phyloP scores from a whole-genome alignment of 192 early-diverging fungal species.

The Obelidium mucronatum region DNA sequence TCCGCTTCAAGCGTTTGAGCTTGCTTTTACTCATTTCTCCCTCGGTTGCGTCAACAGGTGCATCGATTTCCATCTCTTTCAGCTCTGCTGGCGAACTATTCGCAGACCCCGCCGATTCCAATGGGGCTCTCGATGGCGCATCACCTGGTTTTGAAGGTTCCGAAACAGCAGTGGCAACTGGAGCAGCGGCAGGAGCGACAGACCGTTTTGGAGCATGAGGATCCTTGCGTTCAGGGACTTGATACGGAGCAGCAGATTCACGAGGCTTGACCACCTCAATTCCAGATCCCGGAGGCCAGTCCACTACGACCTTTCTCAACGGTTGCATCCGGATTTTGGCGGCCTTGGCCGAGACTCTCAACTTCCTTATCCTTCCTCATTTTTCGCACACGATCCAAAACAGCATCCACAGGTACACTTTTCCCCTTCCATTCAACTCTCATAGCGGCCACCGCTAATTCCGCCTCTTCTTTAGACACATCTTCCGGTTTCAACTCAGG shows the following conservation, averaged over 20 bases:
- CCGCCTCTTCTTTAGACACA: neutral
- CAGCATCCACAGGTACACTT: neutral
- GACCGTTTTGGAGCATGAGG: neutral
- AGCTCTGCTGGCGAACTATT: neutral
- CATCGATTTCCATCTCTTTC: neutral
- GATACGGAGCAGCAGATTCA: neutral
- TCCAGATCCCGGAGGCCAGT: neutral
- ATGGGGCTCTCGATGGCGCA: neutral
- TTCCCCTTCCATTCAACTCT: neutral
- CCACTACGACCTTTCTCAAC: neutral
- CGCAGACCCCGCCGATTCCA: neutral
- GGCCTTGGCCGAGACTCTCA: neutral
- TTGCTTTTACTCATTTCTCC: neutral
- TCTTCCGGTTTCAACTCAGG: neutral
- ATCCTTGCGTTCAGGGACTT: neutral
- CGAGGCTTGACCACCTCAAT: neutral
- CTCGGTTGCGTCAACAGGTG: neutral
- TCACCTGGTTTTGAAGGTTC: neutral
- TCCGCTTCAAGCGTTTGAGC: neutral
- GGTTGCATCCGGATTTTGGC: neutral
- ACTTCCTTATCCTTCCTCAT: neutral
- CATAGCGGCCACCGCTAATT: neutral
- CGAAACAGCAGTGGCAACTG: neutral
- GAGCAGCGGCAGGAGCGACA: neutral
- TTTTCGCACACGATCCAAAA: neutral